These are phyloP conservation scores for Linanthus parryae DNA, from an alignment of 148 eudicot genomes.

Conservation along the genomic window DNA sequence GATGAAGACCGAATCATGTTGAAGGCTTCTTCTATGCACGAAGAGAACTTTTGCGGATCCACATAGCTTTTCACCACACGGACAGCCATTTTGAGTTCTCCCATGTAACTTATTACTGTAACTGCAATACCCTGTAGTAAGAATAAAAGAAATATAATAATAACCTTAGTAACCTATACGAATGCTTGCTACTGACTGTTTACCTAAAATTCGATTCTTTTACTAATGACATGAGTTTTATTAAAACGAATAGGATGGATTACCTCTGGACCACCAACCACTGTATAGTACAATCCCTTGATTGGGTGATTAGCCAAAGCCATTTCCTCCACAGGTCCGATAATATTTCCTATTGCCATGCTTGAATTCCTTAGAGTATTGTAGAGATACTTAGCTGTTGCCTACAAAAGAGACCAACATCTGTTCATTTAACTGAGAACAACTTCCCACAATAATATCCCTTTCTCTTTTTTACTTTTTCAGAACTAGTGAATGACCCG, in stretches of 20 bases:
- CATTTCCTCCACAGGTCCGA: conserved; percentile 58
- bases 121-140: conserved; percentile 70
- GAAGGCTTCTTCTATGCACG: conserved; percentile 32
- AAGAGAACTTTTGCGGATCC: conserved; percentile 23
- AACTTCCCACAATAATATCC: no score
- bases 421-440: no score
- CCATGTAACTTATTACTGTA: conserved; percentile 50
- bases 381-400: conserved; percentile 33
- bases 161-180: no score
- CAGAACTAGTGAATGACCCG: neutral
- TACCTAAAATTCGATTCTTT: no score
- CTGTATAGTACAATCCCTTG: conserved; percentile 55
- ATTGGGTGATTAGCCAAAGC: conserved; percentile 44
- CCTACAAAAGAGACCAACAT: no score
- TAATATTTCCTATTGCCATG: conserved; percentile 42
- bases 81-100: conserved; percentile 32
- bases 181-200: no score
- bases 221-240: no score
- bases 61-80: conserved; percentile 32
- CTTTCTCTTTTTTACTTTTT: no score
- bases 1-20: no score
- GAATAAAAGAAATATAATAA: no score
- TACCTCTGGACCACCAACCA: conserved; percentile 59
- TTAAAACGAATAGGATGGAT: neutral
- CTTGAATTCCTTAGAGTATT: conserved; percentile 42